Evolutionary conservation across 164 flowering plant genomes (phyloP), one percentile per base, ranked within the genome.

Genomic region (Tinospora cordifolia): DNA sequence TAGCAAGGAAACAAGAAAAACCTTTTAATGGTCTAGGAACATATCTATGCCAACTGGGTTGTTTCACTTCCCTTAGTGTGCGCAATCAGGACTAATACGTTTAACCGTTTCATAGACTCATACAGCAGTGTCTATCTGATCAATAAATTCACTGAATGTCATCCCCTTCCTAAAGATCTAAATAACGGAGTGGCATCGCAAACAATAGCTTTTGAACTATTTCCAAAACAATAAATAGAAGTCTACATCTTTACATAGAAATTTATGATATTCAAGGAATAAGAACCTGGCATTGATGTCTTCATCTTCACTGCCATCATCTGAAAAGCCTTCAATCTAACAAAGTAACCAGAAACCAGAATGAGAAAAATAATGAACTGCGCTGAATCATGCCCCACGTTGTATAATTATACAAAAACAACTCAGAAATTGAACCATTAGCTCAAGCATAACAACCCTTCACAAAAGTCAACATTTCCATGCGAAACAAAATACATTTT

Each of bases 261-360:
- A 30, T 30, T 30, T 41, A 41, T 3, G 46, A 51, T 15, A 51
- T 51, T 2, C 22, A 17, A 66, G 47, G 76, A 41, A 15, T 68
- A 77, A 3, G 12, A 58, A 0, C 68, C 87, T 41, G 46, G 81
- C 82, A 6, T 69, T 87, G 34, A 69, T 79, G 11, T 73, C 84
- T 40, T 65, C 82, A 40, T 62, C 72, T 21, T 69, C 85, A 71
- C 84, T 79, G 36, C 62, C 75, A 40, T 79, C 88, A 68, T 81
- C 77, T 86, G 81, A 71, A 65, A 63, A 8, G 36, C 70, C 67
- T 19, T 25, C 76, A 71, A 76, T 54, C 73, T 72, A 66, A n/a
- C 63, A 72, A 51, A 79, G n/a, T 22, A 71, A 68, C 38, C 26
- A 21, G 22, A 54, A 70, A 25, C 38, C 19, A 30, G 59, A 65